phyloP scores from a whole-genome alignment of 2,329 filamentous ascomycete species.

The Nannizzia gypsea region DNA sequence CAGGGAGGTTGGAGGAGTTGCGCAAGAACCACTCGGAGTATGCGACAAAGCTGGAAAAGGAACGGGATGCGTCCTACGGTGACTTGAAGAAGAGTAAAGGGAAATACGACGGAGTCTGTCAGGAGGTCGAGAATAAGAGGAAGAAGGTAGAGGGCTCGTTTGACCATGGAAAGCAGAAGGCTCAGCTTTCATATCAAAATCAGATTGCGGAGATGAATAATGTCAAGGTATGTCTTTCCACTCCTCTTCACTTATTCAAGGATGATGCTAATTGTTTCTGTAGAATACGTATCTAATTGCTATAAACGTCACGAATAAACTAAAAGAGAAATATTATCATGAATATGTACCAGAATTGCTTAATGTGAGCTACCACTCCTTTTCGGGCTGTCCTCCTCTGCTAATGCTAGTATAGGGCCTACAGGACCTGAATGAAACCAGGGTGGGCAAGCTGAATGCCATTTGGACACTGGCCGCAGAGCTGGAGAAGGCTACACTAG shows the following conservation, averaged over 20 bases:
- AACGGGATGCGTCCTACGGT: slow-evolving; percentile 70
- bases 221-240: slow-evolving; percentile 47
- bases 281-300: slow-evolving; percentile 89
- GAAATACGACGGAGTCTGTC: slow-evolving; percentile 85
- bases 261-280: not conserved
- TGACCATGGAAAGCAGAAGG: slow-evolving; percentile 74
- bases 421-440: slow-evolving; percentile 85
- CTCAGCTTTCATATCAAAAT: slow-evolving; percentile 81
- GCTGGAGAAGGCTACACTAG: slow-evolving; percentile 68
- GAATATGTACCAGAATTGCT: slow-evolving; percentile 91
- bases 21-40: slow-evolving; percentile 86
- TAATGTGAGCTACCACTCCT: slow-evolving; percentile 48
- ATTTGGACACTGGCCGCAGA: slow-evolving; percentile 72
- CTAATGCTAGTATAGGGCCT: slow-evolving; percentile 40
- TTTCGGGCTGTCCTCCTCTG: not conserved
- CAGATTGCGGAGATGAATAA: slow-evolving; percentile 95
- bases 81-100: slow-evolving; percentile 83
- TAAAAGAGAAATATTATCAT: slow-evolving; percentile 95
- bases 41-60: slow-evolving; percentile 75
- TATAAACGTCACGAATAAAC: slow-evolving; percentile 94
- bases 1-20: slow-evolving; percentile 71
- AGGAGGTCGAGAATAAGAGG: slow-evolving; percentile 85
- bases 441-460: slow-evolving; percentile 68
- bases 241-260: not conserved
- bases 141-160: slow-evolving; percentile 94